Evolutionary conservation across 176 grass and related monocot genomes (phyloP).

Genomic region (Cenchrus americanus): DNA sequence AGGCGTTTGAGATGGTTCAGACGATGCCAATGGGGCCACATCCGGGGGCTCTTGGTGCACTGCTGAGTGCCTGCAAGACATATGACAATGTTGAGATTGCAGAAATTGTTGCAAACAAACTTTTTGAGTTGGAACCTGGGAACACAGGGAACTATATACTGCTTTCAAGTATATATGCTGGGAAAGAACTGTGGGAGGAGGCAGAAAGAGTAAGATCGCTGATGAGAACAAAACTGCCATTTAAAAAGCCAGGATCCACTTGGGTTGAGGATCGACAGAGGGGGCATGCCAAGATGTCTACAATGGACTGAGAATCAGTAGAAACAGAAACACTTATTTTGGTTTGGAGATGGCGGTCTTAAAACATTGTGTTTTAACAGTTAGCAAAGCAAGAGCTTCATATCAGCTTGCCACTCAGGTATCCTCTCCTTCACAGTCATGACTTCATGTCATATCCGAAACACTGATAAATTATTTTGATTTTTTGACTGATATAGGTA

Average conservation of each 20-base stretch:
- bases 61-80: conserved; percentile 79
- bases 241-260: conserved; percentile 71
- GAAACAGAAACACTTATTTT: background rate
- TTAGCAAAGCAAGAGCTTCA: background rate
- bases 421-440: conserved; percentile 22
- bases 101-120: conserved; percentile 67
- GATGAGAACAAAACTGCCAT: conserved; percentile 55
- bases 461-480: conserved; percentile 22
- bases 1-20: conserved; percentile 64
- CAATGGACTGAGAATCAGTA: conserved; percentile 35
- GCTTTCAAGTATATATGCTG: conserved; percentile 74
- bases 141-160: conserved; percentile 87
- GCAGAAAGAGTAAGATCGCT: conserved; percentile 61
- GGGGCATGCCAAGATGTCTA: conserved; percentile 31
- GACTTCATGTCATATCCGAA: conserved; percentile 24
- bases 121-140: conserved; percentile 70
- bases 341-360: background rate
- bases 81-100: conserved; percentile 74
- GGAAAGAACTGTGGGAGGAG: conserved; percentile 65
- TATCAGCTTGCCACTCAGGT: conserved; percentile 35
- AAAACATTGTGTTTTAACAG: conserved; percentile 25
- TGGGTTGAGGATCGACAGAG: conserved; percentile 57
- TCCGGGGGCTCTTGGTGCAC: conserved; percentile 68
- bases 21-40: conserved; percentile 70
- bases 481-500: conserved; percentile 12